A percentile compares a stretch with the other conserved stretches of the same genome.
phyloP scores from a whole-genome alignment of 495 filamentous ascomycete genomes.

The Pyrenula massariospora region DNA sequence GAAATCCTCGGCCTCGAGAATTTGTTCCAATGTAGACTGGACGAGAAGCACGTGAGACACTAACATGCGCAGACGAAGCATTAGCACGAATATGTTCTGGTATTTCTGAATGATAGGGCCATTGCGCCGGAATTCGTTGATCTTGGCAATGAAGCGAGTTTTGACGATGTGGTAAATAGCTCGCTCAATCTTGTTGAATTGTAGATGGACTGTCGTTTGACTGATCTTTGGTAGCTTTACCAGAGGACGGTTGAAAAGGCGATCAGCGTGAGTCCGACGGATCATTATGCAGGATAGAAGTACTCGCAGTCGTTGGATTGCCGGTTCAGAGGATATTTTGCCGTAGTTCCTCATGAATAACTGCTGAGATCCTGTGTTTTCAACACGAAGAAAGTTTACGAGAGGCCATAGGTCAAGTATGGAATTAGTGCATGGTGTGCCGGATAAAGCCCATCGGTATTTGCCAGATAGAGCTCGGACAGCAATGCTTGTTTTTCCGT shows the following conservation, averaged over 20 bases:
- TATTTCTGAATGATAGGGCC: not conserved
- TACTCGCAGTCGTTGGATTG: conserved; percentile 21
- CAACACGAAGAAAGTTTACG: conserved; percentile 45
- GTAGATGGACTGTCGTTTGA: conserved; percentile 18
- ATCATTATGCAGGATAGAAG: conserved; percentile 36
- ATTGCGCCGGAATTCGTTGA: conserved; percentile 20
- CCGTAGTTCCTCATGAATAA: conserved; percentile 39
- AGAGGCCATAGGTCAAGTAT: conserved; percentile 45
- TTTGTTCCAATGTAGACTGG: conserved; percentile 28
- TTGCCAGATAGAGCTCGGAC: conserved; percentile 39
- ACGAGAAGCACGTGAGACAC: conserved; percentile 36
- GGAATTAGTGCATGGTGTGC: conserved; percentile 48
- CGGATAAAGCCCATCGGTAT: conserved; percentile 48
- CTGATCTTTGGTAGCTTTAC: conserved; percentile 36
- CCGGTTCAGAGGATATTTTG: conserved; percentile 10
- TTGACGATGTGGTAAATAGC: conserved; percentile 34
- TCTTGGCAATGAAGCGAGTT: conserved; percentile 17
- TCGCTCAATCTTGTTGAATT: conserved; percentile 36
- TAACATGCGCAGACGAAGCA: conserved; percentile 39
- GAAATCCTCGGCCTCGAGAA: conserved; percentile 28
- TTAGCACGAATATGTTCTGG: conserved; percentile 15
- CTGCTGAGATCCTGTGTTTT: conserved; percentile 22
- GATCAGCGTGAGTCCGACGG: conserved; percentile 37
- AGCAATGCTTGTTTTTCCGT: conserved; percentile 32
- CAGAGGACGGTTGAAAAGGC: conserved; percentile 41